Conservation (phyloP, 768 basidiomycete species). For the Phaffia tasmanica region DNA sequence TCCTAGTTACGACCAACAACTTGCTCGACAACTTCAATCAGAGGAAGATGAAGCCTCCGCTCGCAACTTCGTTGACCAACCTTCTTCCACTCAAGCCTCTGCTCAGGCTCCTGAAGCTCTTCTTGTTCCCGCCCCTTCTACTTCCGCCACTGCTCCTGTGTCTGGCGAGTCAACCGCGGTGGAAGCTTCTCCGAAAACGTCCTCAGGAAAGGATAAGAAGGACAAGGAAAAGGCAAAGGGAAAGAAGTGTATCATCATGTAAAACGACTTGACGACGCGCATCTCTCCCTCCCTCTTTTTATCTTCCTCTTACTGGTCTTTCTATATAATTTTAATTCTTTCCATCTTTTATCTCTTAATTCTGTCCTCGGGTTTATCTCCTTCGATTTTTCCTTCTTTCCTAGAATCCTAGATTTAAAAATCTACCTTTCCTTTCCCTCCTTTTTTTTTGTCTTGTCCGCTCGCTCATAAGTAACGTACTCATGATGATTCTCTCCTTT, state of each 20-base stretch:
- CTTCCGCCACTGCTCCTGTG: not conserved
- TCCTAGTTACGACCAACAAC: constrained; percentile 40
- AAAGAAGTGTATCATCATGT: constrained; percentile 53
- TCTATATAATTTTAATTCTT: no score
- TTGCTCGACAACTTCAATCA: constrained; percentile 66
- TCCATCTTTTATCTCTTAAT: no score
- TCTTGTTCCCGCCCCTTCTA: no score
- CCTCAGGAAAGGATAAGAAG: constrained; percentile 9
- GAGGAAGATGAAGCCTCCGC: constrained; percentile 54
- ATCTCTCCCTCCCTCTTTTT: no score
- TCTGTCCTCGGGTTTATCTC: no score
- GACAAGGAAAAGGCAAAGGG: constrained; percentile 30
- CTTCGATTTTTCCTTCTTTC: no score
- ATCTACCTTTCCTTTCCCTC: no score
- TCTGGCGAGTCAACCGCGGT: constrained; percentile 27
- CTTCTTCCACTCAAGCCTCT: not conserved
- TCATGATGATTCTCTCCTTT: no score
- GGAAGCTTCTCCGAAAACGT: not conserved
- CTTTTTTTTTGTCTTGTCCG: no score
- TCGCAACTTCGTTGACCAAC: constrained; percentile 29
- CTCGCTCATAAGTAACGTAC: no score
- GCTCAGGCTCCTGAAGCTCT: not conserved
- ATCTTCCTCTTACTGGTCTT: no score
- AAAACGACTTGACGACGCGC: constrained; percentile 21
- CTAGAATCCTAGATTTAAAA: no score